Base-by-base conservation (phyloP, 2,329 filamentous ascomycete species). In the Chaetothyriales sp. region DNA sequence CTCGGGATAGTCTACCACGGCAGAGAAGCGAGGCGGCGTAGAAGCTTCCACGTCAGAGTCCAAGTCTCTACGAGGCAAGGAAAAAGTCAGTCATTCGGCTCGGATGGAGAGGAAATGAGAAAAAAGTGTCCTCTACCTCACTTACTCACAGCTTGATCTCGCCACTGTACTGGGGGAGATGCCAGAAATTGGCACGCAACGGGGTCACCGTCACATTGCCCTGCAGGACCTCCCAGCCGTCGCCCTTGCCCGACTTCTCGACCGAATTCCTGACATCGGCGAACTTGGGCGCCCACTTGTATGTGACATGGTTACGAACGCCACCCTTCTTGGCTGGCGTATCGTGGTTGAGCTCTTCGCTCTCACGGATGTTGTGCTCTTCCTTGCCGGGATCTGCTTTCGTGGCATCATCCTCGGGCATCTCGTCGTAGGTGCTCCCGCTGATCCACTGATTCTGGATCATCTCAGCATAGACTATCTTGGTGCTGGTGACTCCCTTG, bases 241-340 rank as follows among this genome's bases (percentile, higher is more conserved):
- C 92, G 2, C 88, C 88, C 3, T 86, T 84, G 28, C 74, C 72
- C 42, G 83, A 80, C 57, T 83, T 78, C 59, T 88, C 80, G n/a
- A 95, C 88, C 58, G 84, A 89, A 63, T 84, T 79, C 66, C 87
- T 87, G 2, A 96, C 87, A 66, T 94, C 89, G 32, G 78, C 75
- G 67, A 96, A 92, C 56, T 79, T 79, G 2, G 90, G 92, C 46
- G 85, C 80, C 92, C 92, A 96, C 68, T 90, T 93, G 73, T 95
- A 96, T 67, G 93, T 85, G 65, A 85, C 86, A 66, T 94, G 86
- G 51, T 73, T 76, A 64, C 87, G 81, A 26, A 75, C 70, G 2
- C n/a, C n/a, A n/a, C 32, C 32, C 43, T 68, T 42, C 59, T 64
- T 60, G 57, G 57, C 64, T 55, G 32, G 53, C 49, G 60, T 49